Conservation (phyloP, 805 yeast species). For the Torulaspora franciscae region DNA sequence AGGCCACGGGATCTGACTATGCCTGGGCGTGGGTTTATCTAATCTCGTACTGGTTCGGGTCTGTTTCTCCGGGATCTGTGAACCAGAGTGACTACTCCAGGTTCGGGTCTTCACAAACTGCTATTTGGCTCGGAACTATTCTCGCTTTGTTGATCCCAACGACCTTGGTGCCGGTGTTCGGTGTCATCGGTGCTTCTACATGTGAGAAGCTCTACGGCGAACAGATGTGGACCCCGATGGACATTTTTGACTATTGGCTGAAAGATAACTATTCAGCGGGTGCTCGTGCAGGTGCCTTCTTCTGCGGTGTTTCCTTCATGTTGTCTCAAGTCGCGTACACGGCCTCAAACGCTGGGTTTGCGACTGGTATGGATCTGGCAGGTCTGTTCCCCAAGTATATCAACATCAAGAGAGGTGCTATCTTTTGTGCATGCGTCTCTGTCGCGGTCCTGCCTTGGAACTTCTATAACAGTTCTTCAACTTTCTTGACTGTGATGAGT, state of each 20-base stretch:
- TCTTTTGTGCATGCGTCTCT: conserved; percentile 35
- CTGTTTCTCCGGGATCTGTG: conserved; percentile 39
- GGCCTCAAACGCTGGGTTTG: conserved; percentile 38
- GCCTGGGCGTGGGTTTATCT: conserved; percentile 43
- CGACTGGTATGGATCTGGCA: conserved; percentile 44
- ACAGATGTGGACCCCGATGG: conserved; percentile 38
- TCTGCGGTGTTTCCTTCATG: conserved; percentile 38
- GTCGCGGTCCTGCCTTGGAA: conserved; percentile 40
- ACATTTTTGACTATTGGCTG: conserved; percentile 32
- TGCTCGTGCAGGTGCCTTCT: conserved; percentile 39
- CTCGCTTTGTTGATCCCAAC: conserved; percentile 37
- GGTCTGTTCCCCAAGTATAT: conserved; percentile 40
- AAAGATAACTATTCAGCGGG: conserved; percentile 33
- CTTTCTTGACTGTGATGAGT: conserved; percentile 38
- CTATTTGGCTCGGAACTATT: conserved; percentile 34
- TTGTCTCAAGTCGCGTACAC: conserved; percentile 40
- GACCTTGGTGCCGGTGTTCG: conserved; percentile 42
- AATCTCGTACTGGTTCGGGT: conserved; percentile 42
- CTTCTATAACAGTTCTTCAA: conserved; percentile 37
- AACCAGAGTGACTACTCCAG: conserved; percentile 42
- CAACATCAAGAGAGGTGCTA: conserved; percentile 40
- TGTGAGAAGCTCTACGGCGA: conserved; percentile 35
- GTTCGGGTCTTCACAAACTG: conserved; percentile 35
- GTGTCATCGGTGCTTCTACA: conserved; percentile 42
- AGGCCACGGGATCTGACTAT: conserved; percentile 35